Percentiles rank a stretch among this genome's conserved stretches.
Conservation (phyloP, 2,329 filamentous ascomycete species). For the Colletotrichum karsti region DNA sequence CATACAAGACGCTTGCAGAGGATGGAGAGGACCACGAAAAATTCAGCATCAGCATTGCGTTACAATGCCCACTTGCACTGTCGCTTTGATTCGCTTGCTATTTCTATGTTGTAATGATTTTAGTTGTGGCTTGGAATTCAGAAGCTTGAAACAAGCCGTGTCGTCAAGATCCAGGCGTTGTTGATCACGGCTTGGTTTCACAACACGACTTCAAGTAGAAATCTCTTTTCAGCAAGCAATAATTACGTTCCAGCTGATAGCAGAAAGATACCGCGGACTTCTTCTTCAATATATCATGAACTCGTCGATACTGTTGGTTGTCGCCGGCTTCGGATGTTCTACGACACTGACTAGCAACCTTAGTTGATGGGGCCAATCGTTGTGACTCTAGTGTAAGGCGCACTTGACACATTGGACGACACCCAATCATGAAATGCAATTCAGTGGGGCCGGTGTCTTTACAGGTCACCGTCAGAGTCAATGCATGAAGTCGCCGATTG, state of each 20-base stretch:
- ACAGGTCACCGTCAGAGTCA: background rate
- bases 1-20: background rate
- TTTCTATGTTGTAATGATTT: background rate
- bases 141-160: background rate
- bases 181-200: too few relatives aligned
- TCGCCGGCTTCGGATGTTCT: conserved; percentile 2
- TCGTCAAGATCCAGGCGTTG: background rate
- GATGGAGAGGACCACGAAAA: background rate
- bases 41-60: background rate
- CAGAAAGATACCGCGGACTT: too few relatives aligned
- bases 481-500: background rate
- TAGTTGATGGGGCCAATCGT: background rate
- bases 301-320: background rate
- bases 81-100: too few relatives aligned
- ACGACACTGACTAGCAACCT: background rate
- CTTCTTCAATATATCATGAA: too few relatives aligned
- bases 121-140: background rate
- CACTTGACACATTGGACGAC: conserved; percentile 6
- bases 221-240: too few relatives aligned
- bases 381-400: conserved; percentile 21
- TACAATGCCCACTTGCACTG: background rate
- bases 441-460: background rate
- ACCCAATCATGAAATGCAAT: background rate
- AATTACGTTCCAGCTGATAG: too few relatives aligned
- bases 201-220: too few relatives aligned